Percentiles rank a stretch among this genome's conserved stretches.
These are phyloP conservation scores for Viola pubescens DNA, from an alignment of 441 rosid species.

Conservation along the genomic window DNA sequence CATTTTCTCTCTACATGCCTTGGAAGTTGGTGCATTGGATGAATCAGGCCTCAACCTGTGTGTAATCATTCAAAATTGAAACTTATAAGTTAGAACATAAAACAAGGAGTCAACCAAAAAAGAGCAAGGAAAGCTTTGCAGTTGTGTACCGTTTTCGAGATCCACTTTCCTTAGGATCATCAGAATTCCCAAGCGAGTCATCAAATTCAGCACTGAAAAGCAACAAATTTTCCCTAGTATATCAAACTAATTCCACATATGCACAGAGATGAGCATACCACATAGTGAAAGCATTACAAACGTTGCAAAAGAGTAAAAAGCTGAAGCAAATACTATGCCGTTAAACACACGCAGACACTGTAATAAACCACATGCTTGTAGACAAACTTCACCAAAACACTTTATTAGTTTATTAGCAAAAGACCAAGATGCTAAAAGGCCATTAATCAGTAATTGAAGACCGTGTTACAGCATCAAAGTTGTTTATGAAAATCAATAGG, in stretches of 20 bases:
- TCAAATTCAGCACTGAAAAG: conserved; percentile 34
- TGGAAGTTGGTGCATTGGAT: conserved; percentile 38
- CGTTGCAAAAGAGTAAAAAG: no score
- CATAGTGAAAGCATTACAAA: no score
- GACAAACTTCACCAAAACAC: neutral
- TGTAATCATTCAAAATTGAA: neutral
- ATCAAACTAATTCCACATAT: no score
- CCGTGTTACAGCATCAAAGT: neutral
- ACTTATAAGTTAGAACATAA: neutral
- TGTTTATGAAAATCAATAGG: no score
- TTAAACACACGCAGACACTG: no score
- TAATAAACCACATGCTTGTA: no score
- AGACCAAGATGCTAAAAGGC: neutral
- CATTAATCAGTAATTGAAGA: neutral
- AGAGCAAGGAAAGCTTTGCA: neutral
- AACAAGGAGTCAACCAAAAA: neutral
- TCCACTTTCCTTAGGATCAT: conserved; percentile 30
- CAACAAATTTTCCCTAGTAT: no score
- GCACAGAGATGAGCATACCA: neutral
- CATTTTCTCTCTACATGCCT: conserved; percentile 64
- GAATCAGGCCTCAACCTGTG: conserved; percentile 38
- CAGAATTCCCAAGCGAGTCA: conserved; percentile 40
- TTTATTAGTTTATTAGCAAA: neutral
- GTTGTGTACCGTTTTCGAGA: conserved; percentile 34
- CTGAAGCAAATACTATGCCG: no score